Evolutionary conservation across 306 rosid genomes (phyloP).

Genomic region (Psophocarpus tetragonolobus): DNA sequence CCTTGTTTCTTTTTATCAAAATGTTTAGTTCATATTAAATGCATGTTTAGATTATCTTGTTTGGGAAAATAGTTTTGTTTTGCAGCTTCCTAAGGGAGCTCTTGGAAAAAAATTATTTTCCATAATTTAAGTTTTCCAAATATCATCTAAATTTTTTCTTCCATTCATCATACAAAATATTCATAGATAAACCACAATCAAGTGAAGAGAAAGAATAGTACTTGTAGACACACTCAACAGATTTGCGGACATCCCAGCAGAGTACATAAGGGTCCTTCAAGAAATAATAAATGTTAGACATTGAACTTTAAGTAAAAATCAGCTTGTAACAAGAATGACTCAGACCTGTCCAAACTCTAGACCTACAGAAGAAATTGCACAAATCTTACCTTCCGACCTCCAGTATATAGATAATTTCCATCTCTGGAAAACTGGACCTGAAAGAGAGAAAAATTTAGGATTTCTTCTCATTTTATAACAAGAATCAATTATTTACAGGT

Average conservation of each 20-base stretch:
- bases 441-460: conserved; percentile 31
- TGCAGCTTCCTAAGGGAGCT: background rate
- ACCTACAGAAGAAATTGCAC: conserved; percentile 1
- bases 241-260: conserved; percentile 97
- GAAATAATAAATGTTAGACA: conserved; percentile 35
- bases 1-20: background rate
- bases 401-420: conserved; percentile 91
- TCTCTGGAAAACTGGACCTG: conserved; percentile 95
- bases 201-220: conserved; percentile 32
- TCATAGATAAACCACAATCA: conserved; percentile 7
- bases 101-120: background rate
- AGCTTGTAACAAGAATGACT: background rate
- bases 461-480: conserved; percentile 24
- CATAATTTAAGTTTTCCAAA: background rate
- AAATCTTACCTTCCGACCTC: conserved; percentile 82
- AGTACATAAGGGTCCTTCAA: conserved; percentile 93
- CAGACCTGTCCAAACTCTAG: conserved; percentile 13
- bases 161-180: conserved; percentile 16
- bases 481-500: conserved; percentile 28
- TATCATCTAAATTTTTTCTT: background rate
- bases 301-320: conserved; percentile 15
- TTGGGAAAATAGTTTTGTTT: background rate
- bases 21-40: background rate
- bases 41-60: background rate
- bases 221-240: conserved; percentile 95